Base-by-base conservation (phyloP, 768 basidiomycete genomes). In the Tulasnella sp. region DNA sequence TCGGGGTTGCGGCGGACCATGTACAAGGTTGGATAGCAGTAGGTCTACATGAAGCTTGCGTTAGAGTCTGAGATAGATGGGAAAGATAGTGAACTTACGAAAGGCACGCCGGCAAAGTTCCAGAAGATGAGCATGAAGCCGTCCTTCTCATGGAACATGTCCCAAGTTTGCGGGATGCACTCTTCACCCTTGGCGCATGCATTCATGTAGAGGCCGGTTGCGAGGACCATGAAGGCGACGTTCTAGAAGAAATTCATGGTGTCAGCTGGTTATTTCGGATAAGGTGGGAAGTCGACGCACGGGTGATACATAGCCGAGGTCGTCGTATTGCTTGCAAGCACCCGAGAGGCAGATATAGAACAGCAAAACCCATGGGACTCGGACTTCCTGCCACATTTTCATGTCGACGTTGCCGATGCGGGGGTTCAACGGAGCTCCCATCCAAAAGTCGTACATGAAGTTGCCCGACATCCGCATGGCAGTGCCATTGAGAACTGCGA, bases 51-150 rank as follows among this genome's bases (percentile, higher is more conserved):
- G 32, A 40, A 17, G 35, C 36, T 12, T 71, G 34, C 8, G 34
- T 59, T 29, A 52, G 47, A 41, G 39, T 11, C 42, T 29, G n/a
- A 14, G 29, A 32, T 22, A 17, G 62, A 69, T 6, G 11, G 14
- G 12, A 29, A 41, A 69, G n/a, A 59, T 14, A 12, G n/a, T 14
- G 11, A 59, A 40, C 68, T 34, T 59, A 70, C 91, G 81, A 95
- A 95, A 59, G 92, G 92, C 14, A 94, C 93, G 62, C 94, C 95
- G 2, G 95, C 92, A 76, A 94, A 88, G 78, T 95, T 94, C 95
- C 95, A 97, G 83, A 98, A 98, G 78, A 97, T 97, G 75, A 98
- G 90, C 87, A 98, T 90, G 84, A 95, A 98, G 36, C 95, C 92
- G 74, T 81, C 90, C 86, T 99, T 99, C 79, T 99, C 96, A 77